Evolutionary conservation across 1,139 yeast species (phyloP).

Genomic region (Kodamaea fungicola): DNA sequence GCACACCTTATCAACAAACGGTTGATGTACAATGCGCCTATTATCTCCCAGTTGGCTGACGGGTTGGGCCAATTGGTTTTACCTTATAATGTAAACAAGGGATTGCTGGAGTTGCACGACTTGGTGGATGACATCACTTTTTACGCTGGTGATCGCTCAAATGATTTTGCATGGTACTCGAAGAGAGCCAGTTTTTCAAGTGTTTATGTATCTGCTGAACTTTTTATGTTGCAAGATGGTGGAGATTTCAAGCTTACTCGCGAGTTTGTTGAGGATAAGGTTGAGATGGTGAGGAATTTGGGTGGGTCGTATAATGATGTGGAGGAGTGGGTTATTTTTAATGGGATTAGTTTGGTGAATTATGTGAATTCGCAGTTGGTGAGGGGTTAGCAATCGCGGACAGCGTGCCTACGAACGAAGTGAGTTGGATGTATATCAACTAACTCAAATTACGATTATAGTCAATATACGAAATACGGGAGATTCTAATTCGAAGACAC

Average conservation of each 20-base stretch:
- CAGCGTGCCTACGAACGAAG: too few relatives aligned
- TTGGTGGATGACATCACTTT: conserved; percentile 81
- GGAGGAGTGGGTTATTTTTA: conserved; percentile 75
- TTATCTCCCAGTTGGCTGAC: conserved; percentile 39
- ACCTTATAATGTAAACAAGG: conserved; percentile 48
- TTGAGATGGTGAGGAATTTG: conserved; percentile 49
- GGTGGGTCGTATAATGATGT: conserved; percentile 61
- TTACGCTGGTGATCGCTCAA: conserved; percentile 76
- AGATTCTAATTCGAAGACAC: too few relatives aligned
- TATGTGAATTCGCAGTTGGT: conserved; percentile 66
- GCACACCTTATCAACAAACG: conserved; percentile 55
- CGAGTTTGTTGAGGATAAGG: conserved; percentile 60
- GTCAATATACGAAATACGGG: too few relatives aligned
- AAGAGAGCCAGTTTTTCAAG: conserved; percentile 70
- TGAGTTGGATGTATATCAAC: too few relatives aligned
- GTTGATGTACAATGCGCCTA: conserved; percentile 58
- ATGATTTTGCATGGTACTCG: conserved; percentile 92
- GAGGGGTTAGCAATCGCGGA: conserved; percentile 45
- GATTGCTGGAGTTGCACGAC: conserved; percentile 66
- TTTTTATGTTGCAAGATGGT: conserved; percentile 80
- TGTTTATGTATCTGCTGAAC: conserved; percentile 69
- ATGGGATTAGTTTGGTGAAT: conserved; percentile 63
- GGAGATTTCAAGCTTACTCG: conserved; percentile 52
- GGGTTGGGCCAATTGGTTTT: conserved; percentile 54
- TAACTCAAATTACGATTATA: too few relatives aligned